Evolutionary conservation across 2,329 filamentous ascomycete species (phyloP), one percentile per base, ranked within the genome.

Genomic region (Didymella sp.): DNA sequence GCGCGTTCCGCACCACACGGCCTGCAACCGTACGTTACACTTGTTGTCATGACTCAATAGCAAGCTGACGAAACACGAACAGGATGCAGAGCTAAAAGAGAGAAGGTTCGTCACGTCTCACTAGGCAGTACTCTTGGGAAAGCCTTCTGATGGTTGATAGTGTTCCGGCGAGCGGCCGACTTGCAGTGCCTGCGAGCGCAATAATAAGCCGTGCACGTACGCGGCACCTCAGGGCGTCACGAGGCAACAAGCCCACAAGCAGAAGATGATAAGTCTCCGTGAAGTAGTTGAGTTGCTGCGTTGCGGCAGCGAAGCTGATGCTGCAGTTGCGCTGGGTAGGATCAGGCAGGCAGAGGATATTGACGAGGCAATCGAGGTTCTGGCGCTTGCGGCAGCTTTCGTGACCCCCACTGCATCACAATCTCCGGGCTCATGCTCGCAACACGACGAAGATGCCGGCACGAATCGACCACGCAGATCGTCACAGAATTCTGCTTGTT

Each of bases 201-300:
- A 27, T 28, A 9, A 17, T 8, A 17, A 4, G 17, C 7, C 33
- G 3, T 51, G 47, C 28, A 19, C 22, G 5, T 51, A 51, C 17
- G 47, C 28, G 7, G 47, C 38, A 19, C 47, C 47, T 2, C 27
- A 42, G 8, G 47, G 47, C 13, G 47, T 51, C 15, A 51, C 38
- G 1, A 25, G 47, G 27, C 47, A 51, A 15, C 38, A 51, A 51
- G 47, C 47, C 19, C 22, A 43, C 27, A 51, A 51, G 17, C 38
- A 43, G n/a, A 42, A 30, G 21, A 21, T 51, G 7, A 7, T 3
- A 11, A 30, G 15, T 13, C 28, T 51, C 7, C 28, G 28, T 17
- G 37, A 43, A 2, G 21, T 51, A 5, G 28, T 51, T 1, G 21
- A 30, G 4, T 19, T 51, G 27, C 28, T 51, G 12, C 47, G 47